These are phyloP conservation scores for Rhizopogon parksii DNA, from an alignment of 1,284 basidiomycete species.

Conservation along the genomic window DNA sequence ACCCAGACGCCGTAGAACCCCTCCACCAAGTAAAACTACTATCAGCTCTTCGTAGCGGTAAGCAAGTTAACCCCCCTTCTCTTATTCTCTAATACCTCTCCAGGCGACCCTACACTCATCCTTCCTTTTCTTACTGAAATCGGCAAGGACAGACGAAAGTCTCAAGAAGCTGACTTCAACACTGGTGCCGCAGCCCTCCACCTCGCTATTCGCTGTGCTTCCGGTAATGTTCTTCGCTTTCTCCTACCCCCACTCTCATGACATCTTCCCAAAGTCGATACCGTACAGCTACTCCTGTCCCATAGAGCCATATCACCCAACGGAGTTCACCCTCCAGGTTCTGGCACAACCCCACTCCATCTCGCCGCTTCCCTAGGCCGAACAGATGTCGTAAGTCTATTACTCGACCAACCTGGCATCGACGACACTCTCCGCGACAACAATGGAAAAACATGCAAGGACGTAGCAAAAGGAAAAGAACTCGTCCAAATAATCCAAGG, in stretches of 20 bases:
- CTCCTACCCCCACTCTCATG: not conserved
- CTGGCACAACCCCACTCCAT: constrained; percentile 80
- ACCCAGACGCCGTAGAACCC: constrained; percentile 38
- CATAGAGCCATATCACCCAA: constrained; percentile 76
- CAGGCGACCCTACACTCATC: constrained; percentile 72
- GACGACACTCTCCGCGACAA: constrained; percentile 77
- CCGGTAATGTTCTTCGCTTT: constrained; percentile 43
- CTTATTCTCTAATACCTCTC: constrained; percentile 4
- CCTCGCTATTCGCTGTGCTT: constrained; percentile 80
- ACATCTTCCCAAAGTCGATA: constrained; percentile 18
- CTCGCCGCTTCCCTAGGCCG: constrained; percentile 80
- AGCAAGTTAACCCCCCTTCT: constrained; percentile 9
- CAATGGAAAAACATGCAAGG: constrained; percentile 65
- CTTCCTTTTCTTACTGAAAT: constrained; percentile 81
- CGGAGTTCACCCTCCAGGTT: constrained; percentile 59
- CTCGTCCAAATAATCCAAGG: constrained; percentile 73
- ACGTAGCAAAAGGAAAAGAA: constrained; percentile 71
- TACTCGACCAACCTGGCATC: constrained; percentile 73
- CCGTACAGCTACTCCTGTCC: constrained; percentile 56
- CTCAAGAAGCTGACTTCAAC: constrained; percentile 41
- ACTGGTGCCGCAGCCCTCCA: constrained; percentile 74
- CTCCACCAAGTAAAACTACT: constrained; percentile 68
- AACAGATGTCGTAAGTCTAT: constrained; percentile 66
- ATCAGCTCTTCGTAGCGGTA: constrained; percentile 66
- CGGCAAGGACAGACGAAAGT: constrained; percentile 50